Base-by-base conservation (phyloP, 2,329 filamentous ascomycete genomes). In the Exophiala xenobiotica region DNA sequence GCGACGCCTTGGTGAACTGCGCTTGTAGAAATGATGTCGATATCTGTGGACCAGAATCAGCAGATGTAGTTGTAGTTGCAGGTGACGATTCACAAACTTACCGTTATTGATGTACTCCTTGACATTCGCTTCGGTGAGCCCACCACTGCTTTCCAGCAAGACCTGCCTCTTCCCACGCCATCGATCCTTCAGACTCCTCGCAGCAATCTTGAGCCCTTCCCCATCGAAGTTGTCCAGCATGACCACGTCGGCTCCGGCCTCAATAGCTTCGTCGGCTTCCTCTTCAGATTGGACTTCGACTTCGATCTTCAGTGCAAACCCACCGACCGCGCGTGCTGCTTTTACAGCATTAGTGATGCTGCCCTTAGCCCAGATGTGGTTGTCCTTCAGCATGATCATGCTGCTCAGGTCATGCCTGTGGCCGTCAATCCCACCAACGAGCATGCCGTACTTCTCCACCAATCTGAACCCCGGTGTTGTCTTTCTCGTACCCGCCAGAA, bases 361-460 rank as follows among this genome's bases (percentile, higher is more conserved):
- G 1, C 64, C 63, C 46, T 67, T 67, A 57, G 89, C 90, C 87
- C 92, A 96, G 51, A 99, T 86, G 72, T 99, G 93, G 72, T 99
- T 99, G 72, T 99, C 93, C 76, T 99, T 99, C 59, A 99, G 79
- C 93, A 99, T 99, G 50, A 91, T 91, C 93, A 99, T 97, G 59
- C 86, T 82, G 68, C 84, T 88, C 50, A 99, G 77, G 68, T 99
- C 93, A 72, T 96, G 89, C 24, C 93, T 79, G 70, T 99, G 93
- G 2, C 86, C 82, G 71, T 99, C 93, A 12, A 90, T 91, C 8
- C 93, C 93, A 50, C 92, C 93, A 12, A 95, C 86, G 18, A 96
- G 76, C 86, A 99, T 96, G 61, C 90, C 93, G 70, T 99, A 99
- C 74, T 99, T 99, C 72, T 99, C 93, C 7, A 97, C 91, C 3